Evolutionary conservation across 495 filamentous ascomycete species (phyloP), one percentile per base, ranked within the genome.

Genomic region (Friedmanniomyces endolithicus): DNA sequence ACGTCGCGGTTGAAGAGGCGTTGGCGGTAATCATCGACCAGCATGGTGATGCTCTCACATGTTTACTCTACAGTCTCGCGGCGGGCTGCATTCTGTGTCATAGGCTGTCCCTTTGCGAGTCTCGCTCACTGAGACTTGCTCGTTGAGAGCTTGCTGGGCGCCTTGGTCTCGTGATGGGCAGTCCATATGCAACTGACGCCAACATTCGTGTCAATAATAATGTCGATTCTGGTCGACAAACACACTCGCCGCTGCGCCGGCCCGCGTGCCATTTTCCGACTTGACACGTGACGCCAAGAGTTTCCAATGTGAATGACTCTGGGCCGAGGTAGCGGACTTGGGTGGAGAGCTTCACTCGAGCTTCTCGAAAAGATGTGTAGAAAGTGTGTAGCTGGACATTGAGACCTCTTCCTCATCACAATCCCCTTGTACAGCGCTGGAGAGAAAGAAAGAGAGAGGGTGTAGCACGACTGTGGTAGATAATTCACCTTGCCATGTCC

Each of bases 401-500:
- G 37, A 41, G 17, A 19, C 16, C 3, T 41, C 37, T 6, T 6
- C 37, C 37, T 6, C 17, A 41, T 14, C 37, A 19, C 37, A 19
- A n/a, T 2, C 17, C 37, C 6, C 37, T 41, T 4, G 4, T 19
- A 41, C 37, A 41, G 37, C 37, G 17, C 6, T n/a, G 37, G n/a
- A n/a, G n/a, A n/a, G n/a, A n/a, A n/a, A n/a, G n/a, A n/a, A n/a
- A n/a, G n/a, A n/a, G 37, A 41, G 37, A 41, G 14, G 27, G 37
- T 41, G 37, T 41, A 4, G 37, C 16, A 41, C 14, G 6, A 4
- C 3, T 41, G 12, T 14, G 16, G 14, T 31, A 31, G 9, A 31
- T 9, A 31, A 4, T 3, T 14, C 37, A 14, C 14, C 17, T 41
- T 7, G 33, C 50, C 19, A 62, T 62, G 59, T 62, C 59, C 54